Evolutionary conservation across 2,329 filamentous ascomycete genomes (phyloP).

Genomic region (Paramyrothecium roridum): DNA sequence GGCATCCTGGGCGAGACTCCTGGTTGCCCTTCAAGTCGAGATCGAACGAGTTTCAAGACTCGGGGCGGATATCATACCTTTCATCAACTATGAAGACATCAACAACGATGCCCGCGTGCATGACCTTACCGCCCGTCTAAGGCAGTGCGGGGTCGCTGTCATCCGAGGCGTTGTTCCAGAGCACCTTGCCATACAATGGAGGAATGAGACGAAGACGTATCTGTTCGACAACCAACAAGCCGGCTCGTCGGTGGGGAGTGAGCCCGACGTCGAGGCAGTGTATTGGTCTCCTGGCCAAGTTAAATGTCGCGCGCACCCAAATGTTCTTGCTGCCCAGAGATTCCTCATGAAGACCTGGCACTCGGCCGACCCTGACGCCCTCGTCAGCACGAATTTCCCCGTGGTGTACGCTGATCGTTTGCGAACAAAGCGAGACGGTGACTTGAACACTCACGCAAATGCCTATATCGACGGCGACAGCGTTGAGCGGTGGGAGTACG

Average conservation of each 20-base stretch:
- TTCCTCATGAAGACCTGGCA: constrained; percentile 40
- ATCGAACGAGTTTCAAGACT: constrained; percentile 27
- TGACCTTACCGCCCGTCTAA: constrained; percentile 22
- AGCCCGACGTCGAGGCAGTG: constrained; percentile 30
- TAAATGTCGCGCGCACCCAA: constrained; percentile 34
- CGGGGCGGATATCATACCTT: constrained; percentile 34
- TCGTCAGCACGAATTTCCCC: constrained; percentile 42
- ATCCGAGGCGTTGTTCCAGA: constrained; percentile 26
- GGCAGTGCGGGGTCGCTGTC: constrained; percentile 25
- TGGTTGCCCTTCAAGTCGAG: constrained; percentile 31
- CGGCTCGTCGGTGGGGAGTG: constrained; percentile 25
- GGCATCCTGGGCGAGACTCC: constrained; percentile 35
- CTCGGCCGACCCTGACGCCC: constrained; percentile 33
- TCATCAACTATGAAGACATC: constrained; percentile 37
- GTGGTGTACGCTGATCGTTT: constrained; percentile 60
- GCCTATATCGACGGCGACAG: constrained; percentile 64
- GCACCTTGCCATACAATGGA: constrained; percentile 36
- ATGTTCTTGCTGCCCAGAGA: constrained; percentile 36
- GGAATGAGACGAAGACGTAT: constrained; percentile 49
- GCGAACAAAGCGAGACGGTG: constrained; percentile 48
- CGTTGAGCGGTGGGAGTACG: constrained; percentile 64
- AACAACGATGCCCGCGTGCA: constrained; percentile 17
- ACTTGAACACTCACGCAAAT: constrained; percentile 51
- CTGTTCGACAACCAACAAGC: constrained; percentile 43
- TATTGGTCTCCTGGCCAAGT: constrained; percentile 39